phyloP scores from a whole-genome alignment of 805 yeast species.

The Nakazawaea holstii region DNA sequence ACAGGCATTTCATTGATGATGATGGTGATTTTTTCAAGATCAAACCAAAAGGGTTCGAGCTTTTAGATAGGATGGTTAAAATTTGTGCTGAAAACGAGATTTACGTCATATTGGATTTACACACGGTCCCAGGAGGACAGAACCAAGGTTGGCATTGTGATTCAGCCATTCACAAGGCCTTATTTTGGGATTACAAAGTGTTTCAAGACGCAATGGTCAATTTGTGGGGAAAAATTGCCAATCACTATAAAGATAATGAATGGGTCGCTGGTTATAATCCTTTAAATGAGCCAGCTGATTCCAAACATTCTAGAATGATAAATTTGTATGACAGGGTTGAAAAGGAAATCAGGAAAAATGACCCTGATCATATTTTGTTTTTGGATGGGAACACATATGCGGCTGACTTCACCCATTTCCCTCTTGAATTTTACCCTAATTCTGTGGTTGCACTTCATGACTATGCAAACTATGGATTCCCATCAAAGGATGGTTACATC shows the following conservation, averaged over 20 bases:
- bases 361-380: constrained; percentile 43
- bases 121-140: constrained; percentile 48
- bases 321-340: constrained; percentile 33
- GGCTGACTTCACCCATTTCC: constrained; percentile 44
- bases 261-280: constrained; percentile 53
- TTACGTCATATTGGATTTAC: constrained; percentile 43
- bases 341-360: constrained; percentile 34
- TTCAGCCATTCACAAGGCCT: constrained; percentile 38
- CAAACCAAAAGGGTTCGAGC: constrained; percentile 39
- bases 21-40: constrained; percentile 38
- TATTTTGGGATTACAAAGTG: constrained; percentile 44
- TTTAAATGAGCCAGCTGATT: constrained; percentile 45
- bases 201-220: constrained; percentile 42
- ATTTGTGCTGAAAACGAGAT: constrained; percentile 41
- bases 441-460: constrained; percentile 50
- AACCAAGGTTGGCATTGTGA: constrained; percentile 52
- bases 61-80: constrained; percentile 36
- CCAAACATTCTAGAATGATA: constrained; percentile 35
- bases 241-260: constrained; percentile 37
- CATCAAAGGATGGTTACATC: constrained; percentile 25
- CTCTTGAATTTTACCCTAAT: constrained; percentile 32
- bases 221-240: constrained; percentile 40
- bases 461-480: constrained; percentile 42
- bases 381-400: constrained; percentile 48
- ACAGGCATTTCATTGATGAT: constrained; percentile 43